A percentile compares a stretch with the other conserved stretches of the same genome.
These are phyloP conservation scores for Tubosaeta brunneosetosa DNA, from an alignment of 768 basidiomycete genomes.

Conservation along the genomic window DNA sequence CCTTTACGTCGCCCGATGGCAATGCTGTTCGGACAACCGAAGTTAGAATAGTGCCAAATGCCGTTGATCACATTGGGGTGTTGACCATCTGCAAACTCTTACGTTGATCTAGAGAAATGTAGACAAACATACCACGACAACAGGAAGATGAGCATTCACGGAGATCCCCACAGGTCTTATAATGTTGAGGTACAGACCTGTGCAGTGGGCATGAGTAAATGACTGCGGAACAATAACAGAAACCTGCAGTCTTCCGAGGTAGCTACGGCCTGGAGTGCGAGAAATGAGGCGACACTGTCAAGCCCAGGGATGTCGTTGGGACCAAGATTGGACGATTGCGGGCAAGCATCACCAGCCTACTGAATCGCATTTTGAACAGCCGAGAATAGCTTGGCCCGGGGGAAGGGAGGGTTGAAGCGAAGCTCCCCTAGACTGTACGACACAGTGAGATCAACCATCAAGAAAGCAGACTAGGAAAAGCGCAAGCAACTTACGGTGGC, in stretches of 20 bases:
- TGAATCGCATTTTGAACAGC: slow-evolving; percentile 33
- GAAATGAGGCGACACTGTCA: neutral
- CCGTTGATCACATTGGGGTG: slow-evolving; percentile 79
- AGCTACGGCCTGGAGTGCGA: slow-evolving; percentile 5
- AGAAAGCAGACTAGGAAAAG: neutral
- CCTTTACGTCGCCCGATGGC: slow-evolving; percentile 86
- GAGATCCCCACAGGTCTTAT: slow-evolving; percentile 14
- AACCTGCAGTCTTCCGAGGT: slow-evolving; percentile 18
- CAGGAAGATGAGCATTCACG: slow-evolving; percentile 13
- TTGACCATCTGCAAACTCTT: slow-evolving; percentile 80
- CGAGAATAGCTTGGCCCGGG: slow-evolving; percentile 17
- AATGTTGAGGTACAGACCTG: slow-evolving; percentile 22
- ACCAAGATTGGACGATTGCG: slow-evolving; percentile 27
- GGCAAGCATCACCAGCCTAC: slow-evolving; percentile 39
- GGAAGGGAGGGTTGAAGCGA: slow-evolving; percentile 15
- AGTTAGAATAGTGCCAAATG: slow-evolving; percentile 94
- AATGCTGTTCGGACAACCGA: slow-evolving; percentile 84
- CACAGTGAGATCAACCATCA: neutral
- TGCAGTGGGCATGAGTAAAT: neutral
- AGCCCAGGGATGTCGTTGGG: no score
- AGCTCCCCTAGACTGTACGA: slow-evolving; percentile 11
- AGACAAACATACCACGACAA: slow-evolving; percentile 16
- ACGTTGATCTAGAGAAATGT: neutral
- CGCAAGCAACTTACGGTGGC: slow-evolving; percentile 8
- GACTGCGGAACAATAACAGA: neutral